Conservation (phyloP, 495 filamentous ascomycete genomes). For the Aspergillus saccharolyticus region DNA sequence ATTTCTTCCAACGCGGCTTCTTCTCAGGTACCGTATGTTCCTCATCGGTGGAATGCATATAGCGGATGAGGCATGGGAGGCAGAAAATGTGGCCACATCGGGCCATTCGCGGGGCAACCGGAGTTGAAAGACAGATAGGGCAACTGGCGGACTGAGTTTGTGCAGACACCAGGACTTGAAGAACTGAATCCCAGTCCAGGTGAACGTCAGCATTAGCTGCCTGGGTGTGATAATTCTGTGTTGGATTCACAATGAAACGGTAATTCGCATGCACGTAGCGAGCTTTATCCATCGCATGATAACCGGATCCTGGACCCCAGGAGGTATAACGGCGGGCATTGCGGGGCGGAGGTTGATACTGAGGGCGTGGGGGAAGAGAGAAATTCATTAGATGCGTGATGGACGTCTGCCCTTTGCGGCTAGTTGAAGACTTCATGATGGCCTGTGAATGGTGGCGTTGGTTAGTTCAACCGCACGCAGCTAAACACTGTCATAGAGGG, state of each 20-base stretch:
- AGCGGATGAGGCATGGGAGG: conserved; percentile 86
- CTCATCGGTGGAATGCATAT: conserved; percentile 83
- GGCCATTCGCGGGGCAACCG: conserved; percentile 94
- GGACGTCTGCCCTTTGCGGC: conserved; percentile 87
- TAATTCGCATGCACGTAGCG: conserved; percentile 97
- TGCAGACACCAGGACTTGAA: conserved; percentile 86
- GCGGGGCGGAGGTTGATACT: conserved; percentile 55
- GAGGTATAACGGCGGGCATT: conserved; percentile 62
- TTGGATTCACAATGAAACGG: conserved; percentile 86
- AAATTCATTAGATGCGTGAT: conserved; percentile 97
- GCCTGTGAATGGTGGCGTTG: conserved; percentile 37
- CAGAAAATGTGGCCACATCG: conserved; percentile 98
- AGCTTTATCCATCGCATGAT: conserved; percentile 88
- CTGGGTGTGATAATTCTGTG: conserved; percentile 71
- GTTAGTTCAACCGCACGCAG: conserved; percentile 18
- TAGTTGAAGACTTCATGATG: conserved; percentile 77
- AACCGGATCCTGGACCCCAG: conserved; percentile 85
- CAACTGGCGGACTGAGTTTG: conserved; percentile 84
- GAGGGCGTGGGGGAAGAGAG: conserved; percentile 70
- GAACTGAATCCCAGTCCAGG: conserved; percentile 82
- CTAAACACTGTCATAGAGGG: conserved; percentile 14
- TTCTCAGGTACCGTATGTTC: conserved; percentile 58
- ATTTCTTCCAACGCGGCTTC: conserved; percentile 84
- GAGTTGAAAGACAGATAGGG: conserved; percentile 87
- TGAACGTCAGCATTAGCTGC: conserved; percentile 83